Conservation (phyloP, 2,329 filamentous ascomycete species). For the Fusarium sp. region DNA sequence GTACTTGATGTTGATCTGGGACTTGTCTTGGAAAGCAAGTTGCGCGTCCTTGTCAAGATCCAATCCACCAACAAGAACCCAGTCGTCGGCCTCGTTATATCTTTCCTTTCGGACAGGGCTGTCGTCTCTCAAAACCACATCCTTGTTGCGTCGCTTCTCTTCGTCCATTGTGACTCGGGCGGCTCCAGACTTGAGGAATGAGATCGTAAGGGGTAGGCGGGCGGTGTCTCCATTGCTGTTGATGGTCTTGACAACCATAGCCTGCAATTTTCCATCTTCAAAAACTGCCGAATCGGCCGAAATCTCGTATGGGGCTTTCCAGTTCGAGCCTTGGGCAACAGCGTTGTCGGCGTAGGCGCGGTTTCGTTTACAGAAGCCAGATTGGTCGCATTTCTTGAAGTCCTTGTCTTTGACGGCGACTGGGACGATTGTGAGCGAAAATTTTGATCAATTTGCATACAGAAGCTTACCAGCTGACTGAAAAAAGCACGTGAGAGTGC, state of each 20-base stretch:
- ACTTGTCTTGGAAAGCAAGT: constrained; percentile 73
- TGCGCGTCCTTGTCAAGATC: constrained; percentile 78
- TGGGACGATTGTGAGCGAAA: constrained; percentile 54
- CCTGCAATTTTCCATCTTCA: constrained; percentile 83
- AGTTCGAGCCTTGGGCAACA: constrained; percentile 71
- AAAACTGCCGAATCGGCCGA: constrained; percentile 78
- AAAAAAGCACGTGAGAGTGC: constrained; percentile 70
- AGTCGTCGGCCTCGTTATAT: constrained; percentile 91
- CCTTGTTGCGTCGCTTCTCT: constrained; percentile 87
- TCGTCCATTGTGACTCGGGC: constrained; percentile 92
- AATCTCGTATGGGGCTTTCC: constrained; percentile 85
- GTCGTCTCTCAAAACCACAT: constrained; percentile 87
- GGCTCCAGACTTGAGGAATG: constrained; percentile 90
- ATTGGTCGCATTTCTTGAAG: constrained; percentile 96
- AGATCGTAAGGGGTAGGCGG: constrained; percentile 83
- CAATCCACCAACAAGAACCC: constrained; percentile 86
- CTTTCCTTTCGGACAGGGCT: constrained; percentile 90
- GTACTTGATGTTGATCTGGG: constrained; percentile 81
- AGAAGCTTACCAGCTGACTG: constrained; percentile 70
- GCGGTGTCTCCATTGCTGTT: constrained; percentile 73
- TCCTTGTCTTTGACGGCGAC: constrained; percentile 93
- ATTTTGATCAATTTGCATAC: too few species aligned
- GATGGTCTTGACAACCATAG: constrained; percentile 83
- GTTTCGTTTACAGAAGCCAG: constrained; percentile 97
- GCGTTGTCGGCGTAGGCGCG: constrained; percentile 87